A percentile compares a stretch with the other conserved stretches of the same genome.
Conservation (phyloP, 225 moss, liverwort and hornwort species). For the Marchantia polymorpha region DNA sequence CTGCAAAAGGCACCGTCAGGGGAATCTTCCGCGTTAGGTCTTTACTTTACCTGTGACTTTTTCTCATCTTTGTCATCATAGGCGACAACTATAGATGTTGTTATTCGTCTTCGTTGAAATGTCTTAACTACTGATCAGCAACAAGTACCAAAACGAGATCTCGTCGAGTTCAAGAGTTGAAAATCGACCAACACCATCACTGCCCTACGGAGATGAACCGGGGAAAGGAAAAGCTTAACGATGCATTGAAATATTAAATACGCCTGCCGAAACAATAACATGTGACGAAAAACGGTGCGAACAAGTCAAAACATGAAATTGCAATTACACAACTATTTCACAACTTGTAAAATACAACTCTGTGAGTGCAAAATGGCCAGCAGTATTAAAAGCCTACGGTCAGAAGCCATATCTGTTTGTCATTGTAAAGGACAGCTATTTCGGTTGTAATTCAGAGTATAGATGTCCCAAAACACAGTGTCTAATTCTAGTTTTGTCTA, state of each 20-base stretch:
- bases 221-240: background rate
- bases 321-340: background rate
- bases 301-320: background rate
- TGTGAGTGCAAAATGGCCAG: no score
- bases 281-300: background rate
- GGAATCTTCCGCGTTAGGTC: background rate
- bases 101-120: conserved; percentile 23
- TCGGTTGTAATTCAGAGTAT: no score
- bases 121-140: background rate
- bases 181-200: background rate
- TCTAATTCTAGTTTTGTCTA: no score
- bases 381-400: no score
- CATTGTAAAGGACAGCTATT: no score
- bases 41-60: conserved; percentile 45
- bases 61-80: conserved; percentile 32
- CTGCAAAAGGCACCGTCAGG: background rate
- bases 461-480: no score
- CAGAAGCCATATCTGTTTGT: no score
- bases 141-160: background rate
- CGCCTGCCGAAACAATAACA: background rate
- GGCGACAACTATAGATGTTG: conserved; percentile 14
- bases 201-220: background rate
- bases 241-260: background rate
- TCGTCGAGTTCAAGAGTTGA: background rate
- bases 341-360: no score